Percentiles rank a stretch among this genome's conserved stretches.
Evolutionary conservation across 1,139 yeast species (phyloP).

Genomic region (Lodderomyces theae): DNA sequence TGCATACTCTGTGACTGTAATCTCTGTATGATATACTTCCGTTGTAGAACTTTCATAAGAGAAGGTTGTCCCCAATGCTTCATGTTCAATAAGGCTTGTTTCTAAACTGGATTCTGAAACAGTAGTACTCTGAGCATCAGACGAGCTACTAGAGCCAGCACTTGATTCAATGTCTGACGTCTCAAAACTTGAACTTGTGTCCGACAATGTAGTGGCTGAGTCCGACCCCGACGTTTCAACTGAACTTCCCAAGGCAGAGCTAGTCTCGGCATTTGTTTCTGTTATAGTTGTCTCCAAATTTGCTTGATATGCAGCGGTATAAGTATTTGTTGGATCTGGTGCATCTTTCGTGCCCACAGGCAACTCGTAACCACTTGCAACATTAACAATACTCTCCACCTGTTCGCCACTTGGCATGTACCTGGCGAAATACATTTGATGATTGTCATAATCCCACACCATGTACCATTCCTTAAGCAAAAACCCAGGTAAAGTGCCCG

Average conservation of each 20-base stretch:
- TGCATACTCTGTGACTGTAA: conserved; percentile 1
- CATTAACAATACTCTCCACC: conserved; percentile 5
- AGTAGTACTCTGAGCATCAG: no score
- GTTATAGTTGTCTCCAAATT: conserved; percentile 15
- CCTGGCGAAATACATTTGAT: conserved; percentile 19
- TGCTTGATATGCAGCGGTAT: conserved; percentile 17
- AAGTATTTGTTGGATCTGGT: conserved; percentile 16
- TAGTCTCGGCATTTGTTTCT: neutral
- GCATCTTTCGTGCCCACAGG: conserved; percentile 19
- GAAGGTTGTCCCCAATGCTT: no score
- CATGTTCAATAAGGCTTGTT: no score
- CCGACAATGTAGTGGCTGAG: no score
- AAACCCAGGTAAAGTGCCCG: conserved; percentile 21
- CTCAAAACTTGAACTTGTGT: neutral
- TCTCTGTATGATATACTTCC: no score
- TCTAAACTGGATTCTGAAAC: no score
- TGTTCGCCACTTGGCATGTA: conserved; percentile 6
- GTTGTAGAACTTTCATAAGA: no score
- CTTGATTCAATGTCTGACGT: no score
- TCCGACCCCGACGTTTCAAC: no score
- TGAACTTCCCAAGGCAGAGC: no score
- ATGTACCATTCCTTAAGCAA: conserved; percentile 19
- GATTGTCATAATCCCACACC: conserved; percentile 21
- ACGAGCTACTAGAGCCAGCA: no score
- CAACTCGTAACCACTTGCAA: conserved; percentile 9